Percentiles rank a stretch among this genome's conserved stretches.
Conservation (phyloP, 2,329 filamentous ascomycete species). For the Teratosphaeria zuluensis region DNA sequence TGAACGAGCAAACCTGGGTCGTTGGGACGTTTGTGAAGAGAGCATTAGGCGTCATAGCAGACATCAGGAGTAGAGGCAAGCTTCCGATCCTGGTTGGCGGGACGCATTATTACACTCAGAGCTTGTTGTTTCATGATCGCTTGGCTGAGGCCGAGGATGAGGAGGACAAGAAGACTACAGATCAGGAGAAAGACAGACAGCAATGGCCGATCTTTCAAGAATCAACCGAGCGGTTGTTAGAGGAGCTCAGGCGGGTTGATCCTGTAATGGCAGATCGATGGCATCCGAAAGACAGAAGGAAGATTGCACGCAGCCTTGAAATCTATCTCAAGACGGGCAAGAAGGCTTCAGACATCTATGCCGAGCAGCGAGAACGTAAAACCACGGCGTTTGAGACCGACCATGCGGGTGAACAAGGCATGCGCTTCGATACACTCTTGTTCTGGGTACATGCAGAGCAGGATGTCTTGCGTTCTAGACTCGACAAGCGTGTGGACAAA, state of each 20-base stretch:
- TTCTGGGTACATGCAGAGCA: slow-evolving; percentile 80
- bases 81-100: slow-evolving; percentile 88
- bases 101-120: slow-evolving; percentile 90
- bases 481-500: slow-evolving; percentile 69
- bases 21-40: slow-evolving; percentile 67
- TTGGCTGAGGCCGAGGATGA: slow-evolving; percentile 38
- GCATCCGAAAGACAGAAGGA: slow-evolving; percentile 88
- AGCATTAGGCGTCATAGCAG: slow-evolving; percentile 58
- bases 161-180: slow-evolving; percentile 23
- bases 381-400: background rate
- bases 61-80: slow-evolving; percentile 68
- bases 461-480: slow-evolving; percentile 56
- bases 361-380: slow-evolving; percentile 49
- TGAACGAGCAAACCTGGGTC: slow-evolving; percentile 73
- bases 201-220: slow-evolving; percentile 44
- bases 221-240: slow-evolving; percentile 60
- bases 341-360: slow-evolving; percentile 77
- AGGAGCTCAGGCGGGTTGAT: slow-evolving; percentile 68
- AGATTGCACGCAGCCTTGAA: slow-evolving; percentile 80
- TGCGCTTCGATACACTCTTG: slow-evolving; percentile 54
- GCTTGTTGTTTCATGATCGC: slow-evolving; percentile 70
- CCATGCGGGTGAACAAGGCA: background rate
- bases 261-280: slow-evolving; percentile 81
- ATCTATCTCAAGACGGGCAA: slow-evolving; percentile 79
- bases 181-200: slow-evolving; percentile 18